These are phyloP conservation scores for Diaporthe sp. DNA, from an alignment of 2,329 filamentous ascomycete genomes.

Conservation along the genomic window DNA sequence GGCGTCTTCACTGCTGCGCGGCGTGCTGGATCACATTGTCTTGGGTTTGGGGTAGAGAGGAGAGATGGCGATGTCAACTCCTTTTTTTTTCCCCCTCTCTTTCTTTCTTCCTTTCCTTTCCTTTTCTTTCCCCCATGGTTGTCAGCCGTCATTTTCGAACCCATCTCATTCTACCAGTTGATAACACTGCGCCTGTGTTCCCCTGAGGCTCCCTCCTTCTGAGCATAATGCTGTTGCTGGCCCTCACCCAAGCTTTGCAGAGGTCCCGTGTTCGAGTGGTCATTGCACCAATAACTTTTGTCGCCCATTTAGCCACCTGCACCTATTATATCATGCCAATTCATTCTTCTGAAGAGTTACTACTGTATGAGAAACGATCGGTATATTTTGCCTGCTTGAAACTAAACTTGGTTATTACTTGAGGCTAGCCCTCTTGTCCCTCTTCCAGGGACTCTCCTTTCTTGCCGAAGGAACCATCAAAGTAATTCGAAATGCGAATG, in stretches of 20 bases:
- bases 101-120: conserved; percentile 46
- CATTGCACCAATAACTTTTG: background rate
- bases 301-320: background rate
- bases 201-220: too few relatives aligned
- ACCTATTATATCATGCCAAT: background rate
- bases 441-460: background rate
- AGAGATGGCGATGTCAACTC: conserved; percentile 70
- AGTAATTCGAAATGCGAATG: background rate
- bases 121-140: conserved; percentile 28
- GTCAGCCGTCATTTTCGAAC: background rate
- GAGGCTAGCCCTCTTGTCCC: background rate
- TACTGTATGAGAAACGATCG: background rate
- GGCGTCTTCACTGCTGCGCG: conserved; percentile 78
- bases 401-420: conserved; percentile 26
- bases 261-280: conserved; percentile 34
- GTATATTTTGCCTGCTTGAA: conserved; percentile 30
- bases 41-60: conserved; percentile 69
- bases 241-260: background rate
- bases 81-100: conserved; percentile 52
- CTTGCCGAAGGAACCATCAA: background rate
- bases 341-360: too few relatives aligned
- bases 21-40: conserved; percentile 77
- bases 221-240: too few relatives aligned
- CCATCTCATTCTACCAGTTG: background rate
- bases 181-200: background rate